Conservation (phyloP, 108 stramenopile genomes). For the Asterionellopsis glacialis region DNA sequence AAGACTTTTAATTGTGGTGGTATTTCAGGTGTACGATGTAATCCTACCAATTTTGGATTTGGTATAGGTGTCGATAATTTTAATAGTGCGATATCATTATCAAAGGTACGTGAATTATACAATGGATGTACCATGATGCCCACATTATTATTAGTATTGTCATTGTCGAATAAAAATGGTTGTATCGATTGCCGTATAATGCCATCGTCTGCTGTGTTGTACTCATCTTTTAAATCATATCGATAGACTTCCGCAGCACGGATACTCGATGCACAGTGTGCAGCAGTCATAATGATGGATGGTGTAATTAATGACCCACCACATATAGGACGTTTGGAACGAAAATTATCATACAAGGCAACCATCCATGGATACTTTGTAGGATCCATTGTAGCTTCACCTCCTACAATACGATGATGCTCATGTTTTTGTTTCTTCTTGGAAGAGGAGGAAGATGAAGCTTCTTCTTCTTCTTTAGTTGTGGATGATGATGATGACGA, state of each 20-base stretch:
- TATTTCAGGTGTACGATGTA: slow-evolving; percentile 4
- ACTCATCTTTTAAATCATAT: not conserved
- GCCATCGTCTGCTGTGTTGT: not conserved
- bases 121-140: not conserved
- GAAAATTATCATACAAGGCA: not conserved
- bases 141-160: not conserved
- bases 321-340: not conserved
- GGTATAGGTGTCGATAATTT: not conserved
- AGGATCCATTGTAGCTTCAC: not conserved
- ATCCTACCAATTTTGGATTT: not conserved
- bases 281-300: slow-evolving; percentile 7
- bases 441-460: too few species aligned
- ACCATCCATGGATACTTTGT: not conserved
- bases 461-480: too few species aligned
- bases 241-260: not conserved
- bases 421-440: too few species aligned
- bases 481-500: not conserved
- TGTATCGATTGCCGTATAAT: not conserved
- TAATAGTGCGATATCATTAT: slow-evolving; percentile 1
- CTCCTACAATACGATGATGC: not conserved
- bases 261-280: slow-evolving; percentile 1
- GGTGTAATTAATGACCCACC: slow-evolving; percentile 3
- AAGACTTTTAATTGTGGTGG: slow-evolving; percentile 23
- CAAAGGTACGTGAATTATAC: not conserved
- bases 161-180: too few species aligned